A percentile compares a stretch with the other conserved stretches of the same genome.
Conservation (phyloP, 2,329 filamentous ascomycete species). For the Falciphora oryzae region DNA sequence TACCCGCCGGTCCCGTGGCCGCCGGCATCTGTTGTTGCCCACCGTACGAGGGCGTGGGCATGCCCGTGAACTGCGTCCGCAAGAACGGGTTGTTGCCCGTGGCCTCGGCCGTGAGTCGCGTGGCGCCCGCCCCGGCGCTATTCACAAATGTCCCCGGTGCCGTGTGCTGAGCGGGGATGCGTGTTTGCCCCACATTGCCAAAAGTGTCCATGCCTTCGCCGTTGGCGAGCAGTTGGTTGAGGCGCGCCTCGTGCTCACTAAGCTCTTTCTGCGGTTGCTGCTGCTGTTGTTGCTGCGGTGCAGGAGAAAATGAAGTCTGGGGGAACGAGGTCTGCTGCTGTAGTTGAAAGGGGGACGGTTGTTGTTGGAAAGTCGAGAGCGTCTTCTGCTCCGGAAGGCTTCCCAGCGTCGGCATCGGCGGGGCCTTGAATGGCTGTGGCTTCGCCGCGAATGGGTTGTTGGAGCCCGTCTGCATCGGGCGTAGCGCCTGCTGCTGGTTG, state of each 20-base stretch:
- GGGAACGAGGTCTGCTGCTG: slow-evolving; percentile 27
- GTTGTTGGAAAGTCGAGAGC: slow-evolving; percentile 51
- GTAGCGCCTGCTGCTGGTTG: slow-evolving; percentile 58
- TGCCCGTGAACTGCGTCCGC: slow-evolving; percentile 74
- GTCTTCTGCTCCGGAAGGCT: slow-evolving; percentile 81
- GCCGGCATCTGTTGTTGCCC: slow-evolving; percentile 45
- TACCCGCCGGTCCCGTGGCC: slow-evolving; percentile 46
- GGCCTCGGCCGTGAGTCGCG: slow-evolving; percentile 62
- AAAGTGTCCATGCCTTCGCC: slow-evolving; percentile 97
- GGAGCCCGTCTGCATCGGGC: slow-evolving; percentile 84
- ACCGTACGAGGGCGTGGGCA: slow-evolving; percentile 55
- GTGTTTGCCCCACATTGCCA: slow-evolving; percentile 91
- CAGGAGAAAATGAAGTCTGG: slow-evolving; percentile 22
- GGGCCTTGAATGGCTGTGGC: slow-evolving; percentile 49
- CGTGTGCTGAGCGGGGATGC: slow-evolving; percentile 94
- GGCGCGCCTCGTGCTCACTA: slow-evolving; percentile 62
- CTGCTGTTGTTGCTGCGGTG: slow-evolving; percentile 37
- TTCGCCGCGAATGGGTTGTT: slow-evolving; percentile 92
- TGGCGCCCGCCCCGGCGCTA: slow-evolving; percentile 77
- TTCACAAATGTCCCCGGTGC: slow-evolving; percentile 96
- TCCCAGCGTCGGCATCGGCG: slow-evolving; percentile 64
- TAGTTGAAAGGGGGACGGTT: slow-evolving; percentile 33
- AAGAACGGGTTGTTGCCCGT: slow-evolving; percentile 89
- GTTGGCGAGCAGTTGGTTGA: slow-evolving; percentile 78
- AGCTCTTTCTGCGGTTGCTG: slow-evolving; percentile 48